Base-by-base conservation (phyloP, 106 monocot genomes). In the Allium sativum region DNA sequence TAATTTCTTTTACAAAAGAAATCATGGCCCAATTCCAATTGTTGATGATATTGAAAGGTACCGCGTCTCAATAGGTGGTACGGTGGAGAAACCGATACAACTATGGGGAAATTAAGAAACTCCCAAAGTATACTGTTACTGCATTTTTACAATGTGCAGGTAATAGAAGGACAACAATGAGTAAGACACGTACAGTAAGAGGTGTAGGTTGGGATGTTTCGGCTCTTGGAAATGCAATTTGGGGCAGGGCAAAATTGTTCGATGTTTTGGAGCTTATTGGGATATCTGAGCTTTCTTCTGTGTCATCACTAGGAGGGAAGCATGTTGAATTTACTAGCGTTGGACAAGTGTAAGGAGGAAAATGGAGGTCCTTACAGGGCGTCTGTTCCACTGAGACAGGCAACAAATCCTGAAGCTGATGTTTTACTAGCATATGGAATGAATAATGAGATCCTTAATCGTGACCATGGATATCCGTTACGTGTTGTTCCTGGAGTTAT, bases 131-230 rank as follows among this genome's bases (percentile, higher is more conserved):
- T 66, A 76, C 73, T 72, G 82, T 98, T 11, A 81, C 80, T 62
- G 98, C 92, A 22, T 92, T 92, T 65, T 75, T 98, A 67, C 98
- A 98, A 92, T 98, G 98, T 81, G 98, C 98, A 73, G 98, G 98
- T 48, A 98, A 98, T 56, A 80, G 98, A 60, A 88, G 98, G 64
- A 98, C 98, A n/a, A 88, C 84, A 42, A 98, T 98, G 98, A 98
- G 98, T 66, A 78, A 84, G 61, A 56, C 58, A 55, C 71, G 82
- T 47, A 91, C 71, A 42, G 98, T 98, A 44, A 87, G 67, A 76
- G 98, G 98, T 68, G 98, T 98, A 70, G 98, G 98, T 13, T 98
- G 98, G 98, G 98, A 88, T 76, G 65, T 78, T 61, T 68, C 80
- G 78, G 98, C 98, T 50, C 59, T 98, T 69, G 98, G 91, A 83